A percentile compares a stretch with the other conserved stretches of the same genome.
Evolutionary conservation across 1,284 basidiomycete genomes (phyloP).

Genomic region (Cutaneotrichosporon sp.): DNA sequence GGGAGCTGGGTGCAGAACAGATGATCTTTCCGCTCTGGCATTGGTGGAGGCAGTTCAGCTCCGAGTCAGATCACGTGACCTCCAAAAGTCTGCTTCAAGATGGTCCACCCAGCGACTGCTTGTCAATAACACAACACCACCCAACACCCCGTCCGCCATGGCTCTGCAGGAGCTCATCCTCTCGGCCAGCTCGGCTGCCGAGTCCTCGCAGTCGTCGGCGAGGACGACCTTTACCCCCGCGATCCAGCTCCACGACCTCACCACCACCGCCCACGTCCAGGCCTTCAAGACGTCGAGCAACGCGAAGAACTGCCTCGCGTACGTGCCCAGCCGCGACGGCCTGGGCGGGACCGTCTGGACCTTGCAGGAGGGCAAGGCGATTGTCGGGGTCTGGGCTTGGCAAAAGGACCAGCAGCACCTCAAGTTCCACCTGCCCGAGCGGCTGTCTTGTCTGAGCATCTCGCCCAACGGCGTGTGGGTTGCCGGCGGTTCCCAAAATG

Average conservation of each 20-base stretch:
- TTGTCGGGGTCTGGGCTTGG: conserved; percentile 55
- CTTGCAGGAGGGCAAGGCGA: conserved; percentile 54
- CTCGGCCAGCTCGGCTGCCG: conserved; percentile 41
- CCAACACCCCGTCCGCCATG: conserved; percentile 22
- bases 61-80: conserved; percentile 13
- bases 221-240: conserved; percentile 42
- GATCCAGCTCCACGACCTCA: conserved; percentile 52
- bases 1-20: background rate
- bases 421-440: conserved; percentile 87
- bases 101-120: background rate
- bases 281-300: conserved; percentile 53
- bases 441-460: conserved; percentile 73
- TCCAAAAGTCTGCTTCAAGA: conserved; percentile 6
- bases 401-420: conserved; percentile 77
- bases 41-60: background rate
- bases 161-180: conserved; percentile 49
- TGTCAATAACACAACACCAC: background rate
- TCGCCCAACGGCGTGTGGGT: conserved; percentile 74
- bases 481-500: conserved; percentile 83
- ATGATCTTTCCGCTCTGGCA: background rate
- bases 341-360: conserved; percentile 51
- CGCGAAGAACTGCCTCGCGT: conserved; percentile 37
- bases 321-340: conserved; percentile 42
- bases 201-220: conserved; percentile 23
- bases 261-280: conserved; percentile 49